phyloP scores from a whole-genome alignment of 1,284 basidiomycete species.

The Sanghuangporus sanghuang region DNA sequence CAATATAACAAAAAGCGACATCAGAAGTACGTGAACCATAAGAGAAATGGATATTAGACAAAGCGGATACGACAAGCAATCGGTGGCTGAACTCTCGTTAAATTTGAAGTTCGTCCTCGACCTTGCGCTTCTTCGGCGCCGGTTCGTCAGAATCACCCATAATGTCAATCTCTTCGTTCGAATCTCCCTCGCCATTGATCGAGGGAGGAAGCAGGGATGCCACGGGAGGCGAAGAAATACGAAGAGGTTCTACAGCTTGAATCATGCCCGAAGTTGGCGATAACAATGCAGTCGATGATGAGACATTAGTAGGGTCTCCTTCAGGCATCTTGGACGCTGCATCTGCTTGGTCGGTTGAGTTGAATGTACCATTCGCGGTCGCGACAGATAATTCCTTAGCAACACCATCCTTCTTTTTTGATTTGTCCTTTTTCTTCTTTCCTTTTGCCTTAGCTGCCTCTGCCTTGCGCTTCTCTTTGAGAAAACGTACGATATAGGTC shows the following conservation, averaged over 20 bases:
- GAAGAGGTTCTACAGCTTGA: conserved; percentile 10
- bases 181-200: conserved; percentile 21
- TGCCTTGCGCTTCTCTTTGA: conserved; percentile 70
- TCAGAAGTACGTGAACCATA: neutral
- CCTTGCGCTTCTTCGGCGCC: conserved; percentile 45
- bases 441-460: conserved; percentile 34
- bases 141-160: conserved; percentile 46
- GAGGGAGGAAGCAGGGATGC: conserved; percentile 10
- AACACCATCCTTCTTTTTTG: conserved; percentile 30
- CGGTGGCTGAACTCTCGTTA: neutral
- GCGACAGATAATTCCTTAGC: conserved; percentile 16
- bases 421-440: conserved; percentile 34
- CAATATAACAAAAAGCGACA: neutral
- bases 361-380: conserved; percentile 22
- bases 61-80: neutral
- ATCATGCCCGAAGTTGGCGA: conserved; percentile 9
- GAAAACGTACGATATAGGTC: conserved; percentile 76
- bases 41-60: neutral
- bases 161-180: conserved; percentile 53
- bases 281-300: neutral
- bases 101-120: conserved; percentile 22
- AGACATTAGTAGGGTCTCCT: neutral
- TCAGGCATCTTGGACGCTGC: neutral
- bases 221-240: conserved; percentile 18
- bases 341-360: neutral